Evolutionary conservation across 202 grass and related monocot species (phyloP).

Genomic region (Carex arenaria): DNA sequence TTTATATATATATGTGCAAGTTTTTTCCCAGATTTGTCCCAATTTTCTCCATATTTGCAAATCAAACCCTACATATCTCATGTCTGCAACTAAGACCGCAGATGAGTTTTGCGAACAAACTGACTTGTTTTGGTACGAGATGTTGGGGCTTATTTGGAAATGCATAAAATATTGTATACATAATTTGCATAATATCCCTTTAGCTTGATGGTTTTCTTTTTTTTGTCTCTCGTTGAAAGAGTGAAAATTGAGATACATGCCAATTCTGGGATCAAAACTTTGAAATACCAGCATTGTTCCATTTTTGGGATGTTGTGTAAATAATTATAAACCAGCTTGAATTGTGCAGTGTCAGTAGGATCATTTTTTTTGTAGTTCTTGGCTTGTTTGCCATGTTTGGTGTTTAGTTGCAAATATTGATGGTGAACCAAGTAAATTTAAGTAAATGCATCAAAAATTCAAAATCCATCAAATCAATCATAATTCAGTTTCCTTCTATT

Average conservation of each 20-base stretch:
- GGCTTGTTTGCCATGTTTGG: background rate
- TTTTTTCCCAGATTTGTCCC: background rate
- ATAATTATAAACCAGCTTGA: background rate
- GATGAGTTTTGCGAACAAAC: background rate
- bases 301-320: background rate
- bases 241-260: background rate
- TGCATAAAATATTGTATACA: background rate
- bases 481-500: background rate
- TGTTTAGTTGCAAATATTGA: background rate
- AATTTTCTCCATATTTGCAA: background rate
- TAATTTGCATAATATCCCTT: background rate
- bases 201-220: background rate
- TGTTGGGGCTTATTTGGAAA: slow-evolving; percentile 5
- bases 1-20: background rate
- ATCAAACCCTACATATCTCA: background rate
- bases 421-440: background rate
- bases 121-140: background rate
- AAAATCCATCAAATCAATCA: background rate
- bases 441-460: background rate
- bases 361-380: background rate
- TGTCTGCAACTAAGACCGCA: background rate
- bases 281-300: background rate
- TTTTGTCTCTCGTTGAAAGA: background rate
- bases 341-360: background rate
- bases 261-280: background rate